Base-by-base conservation (phyloP, 371 early-diverging fungal genomes). In the Mucor irregularis region DNA sequence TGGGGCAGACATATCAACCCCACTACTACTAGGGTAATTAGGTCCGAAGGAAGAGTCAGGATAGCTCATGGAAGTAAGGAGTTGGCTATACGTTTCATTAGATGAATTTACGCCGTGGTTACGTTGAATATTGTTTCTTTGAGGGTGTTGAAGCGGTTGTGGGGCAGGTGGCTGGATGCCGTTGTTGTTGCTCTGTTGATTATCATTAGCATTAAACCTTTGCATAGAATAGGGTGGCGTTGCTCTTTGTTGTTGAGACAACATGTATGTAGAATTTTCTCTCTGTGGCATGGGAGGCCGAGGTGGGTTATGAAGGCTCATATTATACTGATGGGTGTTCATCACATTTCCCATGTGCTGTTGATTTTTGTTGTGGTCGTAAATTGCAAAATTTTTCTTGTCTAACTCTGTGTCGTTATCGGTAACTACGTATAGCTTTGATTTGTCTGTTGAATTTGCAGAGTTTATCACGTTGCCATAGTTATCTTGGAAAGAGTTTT, bases 401-500 rank as follows among this genome's bases (percentile, higher is more conserved):
- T 42, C 42, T 24, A 42, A 42, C 4, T 42, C 42, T 6, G 42
- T 25, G 42, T 42, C 21, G 21, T 37, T 39, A 40, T 28, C 45
- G 17, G 45, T 22, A 28, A 29, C 29, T 16, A 22, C 40, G 31
- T 33, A 53, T n/a, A 53, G n/a, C 16, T 34, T 45, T 11, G 33
- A 33, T 24, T 16, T 31, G 5, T 19, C 45, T 45, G 44, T n/a
- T n/a, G 30, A 24, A 17, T 53, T 39, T 28, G 40, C 37, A 13
- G 30, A 16, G 10, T 39, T 38, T 14, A 66, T 50, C 53, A 57
- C 22, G n/a, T 42, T 40, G 17, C 38, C 33, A 11, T 52, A 43
- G 26, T 56, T 30, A 7, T 65, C 56, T 40, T 47, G 53, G 49
- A 57, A 66, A 54, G 51, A 54, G 44, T 30, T 58, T 35, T 34